Evolutionary conservation across 441 rosid genomes (phyloP), one percentile per base, ranked within the genome.

Genomic region (Aquilaria agallochum): DNA sequence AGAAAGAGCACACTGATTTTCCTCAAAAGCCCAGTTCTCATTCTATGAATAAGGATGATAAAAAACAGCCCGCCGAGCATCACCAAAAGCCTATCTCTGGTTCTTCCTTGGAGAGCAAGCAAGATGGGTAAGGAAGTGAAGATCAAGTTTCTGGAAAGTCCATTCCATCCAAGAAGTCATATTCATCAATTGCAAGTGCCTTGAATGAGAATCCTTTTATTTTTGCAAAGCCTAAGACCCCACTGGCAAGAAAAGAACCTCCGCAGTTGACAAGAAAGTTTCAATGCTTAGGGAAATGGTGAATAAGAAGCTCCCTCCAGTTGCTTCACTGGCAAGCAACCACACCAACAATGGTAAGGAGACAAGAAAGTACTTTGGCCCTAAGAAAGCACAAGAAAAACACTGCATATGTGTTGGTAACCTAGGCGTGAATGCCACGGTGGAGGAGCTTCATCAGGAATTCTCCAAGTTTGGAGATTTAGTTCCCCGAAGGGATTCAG

Each of bases 1-100:
- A 20, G 27, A 20, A 20, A 20, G 27, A 20, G 27, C 27, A 20
- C 27, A 11, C 14, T 10, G 15, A 5, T 10, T 9, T 33, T n/a
- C 62, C 52, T 11, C 52, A 34, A n/a, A 59, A 13, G 62, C 45
- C 45, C 51, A 46, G 11, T 31, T 59, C 31, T 14, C 40, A 45
- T 3, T 59, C 51, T 2, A 12, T 59, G 27, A 42, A 12, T 50
- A n/a, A 7, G 30, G 51, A 20, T 20, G 27, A 20, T 20, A 1
- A 20, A 20, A 20, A 20, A 20, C 27, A 20, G 27, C 27, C 27
- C 27, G 27, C 27, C 27, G 27, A 20, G 42, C 5, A 36, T 2
- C 42, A 4, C 0, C 6, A 36, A 36, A 36, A 36, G 6, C 8
- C 42, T 36, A 36, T 5, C 7, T 36, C 42, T 36, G 42, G 42